A percentile compares a stretch with the other conserved stretches of the same genome.
These are phyloP conservation scores for Pythium volutum DNA, from an alignment of 352 stramenopile species.

Conservation along the genomic window DNA sequence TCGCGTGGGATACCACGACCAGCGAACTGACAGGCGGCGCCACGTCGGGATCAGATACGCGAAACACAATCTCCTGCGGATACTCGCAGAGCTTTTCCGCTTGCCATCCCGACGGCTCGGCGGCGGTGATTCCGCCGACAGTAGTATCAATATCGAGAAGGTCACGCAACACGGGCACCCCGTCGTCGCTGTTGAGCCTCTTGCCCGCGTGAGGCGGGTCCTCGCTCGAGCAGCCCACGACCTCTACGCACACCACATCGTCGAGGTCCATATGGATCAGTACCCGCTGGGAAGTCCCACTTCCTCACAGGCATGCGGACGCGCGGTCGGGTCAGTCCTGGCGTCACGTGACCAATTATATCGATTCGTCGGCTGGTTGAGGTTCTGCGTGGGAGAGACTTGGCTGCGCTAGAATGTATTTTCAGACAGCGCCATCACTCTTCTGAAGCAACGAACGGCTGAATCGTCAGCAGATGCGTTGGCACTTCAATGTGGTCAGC, in stretches of 20 bases:
- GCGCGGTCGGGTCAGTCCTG: no score
- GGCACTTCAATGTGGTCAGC: no score
- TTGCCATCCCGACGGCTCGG: slow-evolving; percentile 28
- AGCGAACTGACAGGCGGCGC: slow-evolving; percentile 21
- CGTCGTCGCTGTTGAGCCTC: slow-evolving; percentile 16
- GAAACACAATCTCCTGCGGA: slow-evolving; percentile 52
- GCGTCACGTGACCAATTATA: no score
- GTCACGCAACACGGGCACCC: slow-evolving; percentile 1
- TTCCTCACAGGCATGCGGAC: no score
- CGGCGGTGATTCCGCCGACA: slow-evolving; percentile 4
- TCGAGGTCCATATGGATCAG: slow-evolving; percentile 12
- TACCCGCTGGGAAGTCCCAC: background rate
- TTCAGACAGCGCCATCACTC: no score
- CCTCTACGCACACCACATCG: slow-evolving; percentile 28
- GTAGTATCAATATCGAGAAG: background rate
- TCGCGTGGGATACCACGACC: slow-evolving; percentile 10
- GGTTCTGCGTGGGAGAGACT: no score
- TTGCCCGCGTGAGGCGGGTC: slow-evolving; percentile 24
- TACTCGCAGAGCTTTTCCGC: slow-evolving; percentile 64
- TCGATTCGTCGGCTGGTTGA: no score
- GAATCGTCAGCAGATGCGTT: no score
- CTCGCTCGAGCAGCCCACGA: slow-evolving; percentile 38
- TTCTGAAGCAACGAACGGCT: no score
- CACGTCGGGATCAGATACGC: slow-evolving; percentile 25
- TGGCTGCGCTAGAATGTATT: no score